Evolutionary conservation across 352 stramenopile genomes (phyloP).

Genomic region (Phytopythium oedochilum): DNA sequence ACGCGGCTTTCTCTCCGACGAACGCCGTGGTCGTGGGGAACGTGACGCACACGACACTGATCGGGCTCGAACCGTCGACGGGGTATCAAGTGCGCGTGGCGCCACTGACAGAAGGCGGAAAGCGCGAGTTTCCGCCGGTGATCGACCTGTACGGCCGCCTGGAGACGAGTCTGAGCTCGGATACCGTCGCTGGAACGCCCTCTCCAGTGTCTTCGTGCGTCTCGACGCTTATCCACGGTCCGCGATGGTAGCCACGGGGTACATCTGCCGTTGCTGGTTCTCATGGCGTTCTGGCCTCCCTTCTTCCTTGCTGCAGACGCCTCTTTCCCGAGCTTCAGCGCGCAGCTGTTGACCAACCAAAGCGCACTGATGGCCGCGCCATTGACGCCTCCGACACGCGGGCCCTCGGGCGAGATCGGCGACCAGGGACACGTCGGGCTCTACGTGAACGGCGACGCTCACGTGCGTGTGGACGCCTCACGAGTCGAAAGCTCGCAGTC

Average conservation of each 20-base stretch:
- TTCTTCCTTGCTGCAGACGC: constrained; percentile 69
- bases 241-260: no score
- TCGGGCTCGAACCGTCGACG: constrained; percentile 44
- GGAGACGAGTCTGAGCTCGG: constrained; percentile 19
- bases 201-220: constrained; percentile 42
- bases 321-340: constrained; percentile 69
- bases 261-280: no score
- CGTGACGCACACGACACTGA: constrained; percentile 89
- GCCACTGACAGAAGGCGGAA: constrained; percentile 71
- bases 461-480: constrained; percentile 25
- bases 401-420: constrained; percentile 76
- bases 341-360: constrained; percentile 68
- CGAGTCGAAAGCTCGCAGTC: neutral
- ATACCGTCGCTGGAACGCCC: constrained; percentile 46
- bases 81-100: constrained; percentile 78
- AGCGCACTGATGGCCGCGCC: constrained; percentile 31
- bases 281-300: no score
- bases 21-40: constrained; percentile 72
- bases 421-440: constrained; percentile 91
- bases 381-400: constrained; percentile 48
- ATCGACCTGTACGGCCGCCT: constrained; percentile 88
- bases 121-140: constrained; percentile 22
- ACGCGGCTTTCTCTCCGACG: constrained; percentile 20
- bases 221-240: constrained; percentile 48
- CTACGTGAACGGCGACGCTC: constrained; percentile 81